A percentile compares a stretch with the other conserved stretches of the same genome.
Evolutionary conservation across 2,329 filamentous ascomycete species (phyloP).

Genomic region (Pseudogymnoascus sp.): DNA sequence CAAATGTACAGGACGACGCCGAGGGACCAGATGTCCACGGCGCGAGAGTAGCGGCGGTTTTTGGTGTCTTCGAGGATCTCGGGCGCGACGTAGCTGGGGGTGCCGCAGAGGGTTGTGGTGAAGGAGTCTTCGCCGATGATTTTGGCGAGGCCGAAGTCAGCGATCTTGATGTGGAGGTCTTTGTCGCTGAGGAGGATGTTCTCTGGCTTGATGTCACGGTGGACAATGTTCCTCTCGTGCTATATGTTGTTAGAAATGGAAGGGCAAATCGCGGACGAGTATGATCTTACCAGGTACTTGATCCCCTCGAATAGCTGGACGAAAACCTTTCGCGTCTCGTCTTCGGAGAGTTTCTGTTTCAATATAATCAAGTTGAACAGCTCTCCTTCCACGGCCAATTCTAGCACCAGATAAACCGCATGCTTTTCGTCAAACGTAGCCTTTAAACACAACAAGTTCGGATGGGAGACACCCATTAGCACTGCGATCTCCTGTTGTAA

Average conservation of each 20-base stretch:
- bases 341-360: conserved; percentile 80
- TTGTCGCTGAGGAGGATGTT: conserved; percentile 88
- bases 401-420: conserved; percentile 83
- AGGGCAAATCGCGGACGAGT: neutral
- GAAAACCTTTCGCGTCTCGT: conserved; percentile 79
- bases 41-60: conserved; percentile 83
- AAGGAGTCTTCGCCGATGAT: conserved; percentile 98
- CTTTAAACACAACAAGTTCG: conserved; percentile 85
- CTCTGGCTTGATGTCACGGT: conserved; percentile 95
- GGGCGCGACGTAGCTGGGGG: conserved; percentile 93
- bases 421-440: conserved; percentile 90
- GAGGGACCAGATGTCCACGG: conserved; percentile 92
- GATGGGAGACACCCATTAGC: conserved; percentile 93
- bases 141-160: conserved; percentile 94
- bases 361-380: conserved; percentile 91
- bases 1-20: conserved; percentile 98
- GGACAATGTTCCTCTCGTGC: conserved; percentile 96
- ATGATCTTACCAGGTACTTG: conserved; percentile 76
- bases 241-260: conserved; percentile 35
- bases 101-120: conserved; percentile 91
- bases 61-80: conserved; percentile 82
- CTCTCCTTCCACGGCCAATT: conserved; percentile 86
- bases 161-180: conserved; percentile 78
- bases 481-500: conserved; percentile 94
- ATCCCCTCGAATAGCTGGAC: conserved; percentile 85